Evolutionary conservation across 345 rosid species (phyloP), one percentile per base, ranked within the genome.

Genomic region (Aethionema arabicum): DNA sequence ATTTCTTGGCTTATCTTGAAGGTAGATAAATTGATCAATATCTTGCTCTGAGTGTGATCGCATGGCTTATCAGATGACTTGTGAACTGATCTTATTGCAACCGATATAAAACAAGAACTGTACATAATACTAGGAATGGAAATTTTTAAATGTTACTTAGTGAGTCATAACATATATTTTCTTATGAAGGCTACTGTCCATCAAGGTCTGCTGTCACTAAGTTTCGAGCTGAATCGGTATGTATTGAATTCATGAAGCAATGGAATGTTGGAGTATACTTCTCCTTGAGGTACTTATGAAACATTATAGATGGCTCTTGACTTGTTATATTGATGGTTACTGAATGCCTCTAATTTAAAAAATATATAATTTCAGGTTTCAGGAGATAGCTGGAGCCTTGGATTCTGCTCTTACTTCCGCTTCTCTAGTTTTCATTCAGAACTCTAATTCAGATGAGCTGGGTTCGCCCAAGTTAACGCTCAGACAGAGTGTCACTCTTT

Each of bases 221-320:
- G 74, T 90, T 90, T 73, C 85, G 97, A 65, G 75, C 83, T 38
- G 92, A 85, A 79, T 77, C 91, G 11, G 64, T 80, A 30, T 95
- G 71, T 73, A 56, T 69, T 48, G 96, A 95, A 61, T 95, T 88
- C 82, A 76, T 88, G 89, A 95, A 88, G 81, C 96, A 86, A 61
- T 90, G 99, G 99, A 95, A 95, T 55, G 72, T 90, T 71, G 95
- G 95, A 60, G 96, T 95, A 66, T 90, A 95, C 70, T 90, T 90
- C 76, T 86, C 99, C 27, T 71, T 95, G 74, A 86, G 99, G 99
- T 88, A 84, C 65, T 69, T 16, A 45, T 5, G 47, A 29, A 52
- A 41, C 13, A 30, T 52, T 47, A 59, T 74, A 35, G 35, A 56
- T 53, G 32, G 44, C 43, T 8, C 11, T 46, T 47, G 52, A 4